Evolutionary conservation across 805 yeast species (phyloP).

Genomic region (Zygosaccharomyces siamensis): DNA sequence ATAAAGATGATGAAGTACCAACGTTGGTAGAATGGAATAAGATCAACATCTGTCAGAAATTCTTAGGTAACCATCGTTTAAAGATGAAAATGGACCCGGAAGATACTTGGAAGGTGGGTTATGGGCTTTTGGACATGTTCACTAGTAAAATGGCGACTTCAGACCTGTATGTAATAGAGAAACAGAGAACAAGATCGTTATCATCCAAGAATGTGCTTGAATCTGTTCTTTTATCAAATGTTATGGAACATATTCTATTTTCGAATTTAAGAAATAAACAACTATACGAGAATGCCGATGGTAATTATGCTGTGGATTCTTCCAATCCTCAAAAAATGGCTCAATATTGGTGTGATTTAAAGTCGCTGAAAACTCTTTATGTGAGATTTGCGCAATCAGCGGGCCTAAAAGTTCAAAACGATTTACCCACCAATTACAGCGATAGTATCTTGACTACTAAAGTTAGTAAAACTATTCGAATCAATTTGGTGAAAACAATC

Average conservation of each 20-base stretch:
- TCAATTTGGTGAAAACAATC: slow-evolving; percentile 8
- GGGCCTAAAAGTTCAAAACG: not conserved
- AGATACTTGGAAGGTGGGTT: slow-evolving; percentile 23
- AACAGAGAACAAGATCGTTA: slow-evolving; percentile 50
- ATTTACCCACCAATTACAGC: not conserved
- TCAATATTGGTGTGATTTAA: slow-evolving; percentile 23
- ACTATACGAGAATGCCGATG: not conserved
- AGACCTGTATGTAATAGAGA: slow-evolving; percentile 46
- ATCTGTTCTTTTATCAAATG: slow-evolving; percentile 47
- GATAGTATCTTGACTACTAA: not conserved
- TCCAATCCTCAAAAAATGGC: slow-evolving; percentile 32
- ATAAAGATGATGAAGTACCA: slow-evolving; percentile 23
- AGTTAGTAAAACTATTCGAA: slow-evolving; percentile 9
- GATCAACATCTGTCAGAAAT: slow-evolving; percentile 26
- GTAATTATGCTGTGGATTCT: slow-evolving; percentile 15
- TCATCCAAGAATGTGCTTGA: slow-evolving; percentile 47
- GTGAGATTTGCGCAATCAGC: not conserved
- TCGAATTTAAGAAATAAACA: slow-evolving; percentile 14
- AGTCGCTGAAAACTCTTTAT: slow-evolving; percentile 3
- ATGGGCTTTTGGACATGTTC: slow-evolving; percentile 27
- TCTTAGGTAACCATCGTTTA: slow-evolving; percentile 8
- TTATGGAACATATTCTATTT: slow-evolving; percentile 41
- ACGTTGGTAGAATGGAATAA: slow-evolving; percentile 36
- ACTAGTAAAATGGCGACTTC: slow-evolving; percentile 26
- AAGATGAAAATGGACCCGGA: slow-evolving; percentile 24